These are phyloP conservation scores for Brasenia schreberi DNA, from an alignment of 164 flowering plant genomes.

Conservation along the genomic window DNA sequence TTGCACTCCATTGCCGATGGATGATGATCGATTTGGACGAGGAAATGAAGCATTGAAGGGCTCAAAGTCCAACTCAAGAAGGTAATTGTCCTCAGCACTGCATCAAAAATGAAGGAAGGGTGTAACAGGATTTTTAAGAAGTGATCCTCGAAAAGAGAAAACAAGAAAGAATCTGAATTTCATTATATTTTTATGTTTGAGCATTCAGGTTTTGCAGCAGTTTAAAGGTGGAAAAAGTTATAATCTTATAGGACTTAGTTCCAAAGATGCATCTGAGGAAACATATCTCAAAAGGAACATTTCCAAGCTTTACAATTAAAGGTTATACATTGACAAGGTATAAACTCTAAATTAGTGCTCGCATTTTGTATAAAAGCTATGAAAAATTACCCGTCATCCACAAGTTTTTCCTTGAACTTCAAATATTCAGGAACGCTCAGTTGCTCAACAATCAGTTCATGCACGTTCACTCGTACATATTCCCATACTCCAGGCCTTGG, in stretches of 20 bases:
- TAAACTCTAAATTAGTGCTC: neutral
- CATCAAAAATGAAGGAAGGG: neutral
- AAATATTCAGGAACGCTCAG: slow-evolving; percentile 76
- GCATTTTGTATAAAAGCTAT: neutral
- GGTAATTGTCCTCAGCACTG: slow-evolving; percentile 68
- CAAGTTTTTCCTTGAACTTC: slow-evolving; percentile 74
- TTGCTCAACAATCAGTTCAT: slow-evolving; percentile 78
- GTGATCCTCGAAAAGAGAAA: neutral
- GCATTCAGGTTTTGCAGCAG: no score
- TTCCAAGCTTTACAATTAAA: neutral
- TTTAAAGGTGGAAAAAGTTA: no score
- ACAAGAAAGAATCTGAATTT: neutral
- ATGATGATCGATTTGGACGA: slow-evolving; percentile 28
- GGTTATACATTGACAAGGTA: no score
- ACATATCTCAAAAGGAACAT: no score
- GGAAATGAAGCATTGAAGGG: no score
- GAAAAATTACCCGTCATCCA: slow-evolving; percentile 39
- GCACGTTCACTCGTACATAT: slow-evolving; percentile 76
- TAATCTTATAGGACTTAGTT: no score
- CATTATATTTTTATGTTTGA: no score
- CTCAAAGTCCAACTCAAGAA: slow-evolving; percentile 35
- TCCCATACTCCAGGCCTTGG: slow-evolving; percentile 99
- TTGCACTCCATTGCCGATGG: slow-evolving; percentile 43
- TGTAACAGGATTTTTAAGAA: neutral
- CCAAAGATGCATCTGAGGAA: no score